Base-by-base conservation (phyloP, 176 grass and related monocot genomes). In the Panicum miliaceum region DNA sequence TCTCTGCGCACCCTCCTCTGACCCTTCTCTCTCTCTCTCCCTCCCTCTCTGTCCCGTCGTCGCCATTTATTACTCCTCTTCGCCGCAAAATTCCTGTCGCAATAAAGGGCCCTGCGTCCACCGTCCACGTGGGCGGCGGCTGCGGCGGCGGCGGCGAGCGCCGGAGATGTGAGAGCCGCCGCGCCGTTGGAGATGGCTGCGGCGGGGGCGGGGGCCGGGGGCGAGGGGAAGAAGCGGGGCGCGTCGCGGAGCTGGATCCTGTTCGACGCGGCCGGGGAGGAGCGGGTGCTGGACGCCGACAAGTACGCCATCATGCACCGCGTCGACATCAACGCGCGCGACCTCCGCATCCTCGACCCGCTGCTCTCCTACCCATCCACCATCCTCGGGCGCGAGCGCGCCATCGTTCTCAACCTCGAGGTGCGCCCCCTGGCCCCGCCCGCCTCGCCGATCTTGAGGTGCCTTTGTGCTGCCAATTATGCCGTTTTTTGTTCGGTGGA, bases 231-330 rank as follows among this genome's bases (percentile, higher is more conserved):
- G 90, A 92, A 92, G 86, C 83, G 84, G 54, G 77, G 83, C 70
- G 90, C 88, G 71, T 85, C 91, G 32, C 84, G 91, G 90, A 99
- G 89, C 88, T 99, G 97, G 97, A 91, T 99, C 84, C 88, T 96
- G 42, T 73, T 99, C 74, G 91, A 96, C 85, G 88, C 71, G 2
- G 57, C 63, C 14, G 97, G 93, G 58, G 91, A 94, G 45, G 97
- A 79, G 58, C 88, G 87, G 84, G 86, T 92, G 74, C 88, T 99
- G 66, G 97, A 99, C 83, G 91, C 91, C 60, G 90, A 99, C 70
- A 99, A 99, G 83, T 96, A 99, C 59, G 93, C 91, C 52, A 99
- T 99, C 87, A 99, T 99, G 97, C 93, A 92, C 69, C 86, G 97
- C 67, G 93, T 92, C 69, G 91, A 99, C 85, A 96, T 99, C 84